phyloP scores from a whole-genome alignment of 441 rosid genomes.

The Populus tomentosa region DNA sequence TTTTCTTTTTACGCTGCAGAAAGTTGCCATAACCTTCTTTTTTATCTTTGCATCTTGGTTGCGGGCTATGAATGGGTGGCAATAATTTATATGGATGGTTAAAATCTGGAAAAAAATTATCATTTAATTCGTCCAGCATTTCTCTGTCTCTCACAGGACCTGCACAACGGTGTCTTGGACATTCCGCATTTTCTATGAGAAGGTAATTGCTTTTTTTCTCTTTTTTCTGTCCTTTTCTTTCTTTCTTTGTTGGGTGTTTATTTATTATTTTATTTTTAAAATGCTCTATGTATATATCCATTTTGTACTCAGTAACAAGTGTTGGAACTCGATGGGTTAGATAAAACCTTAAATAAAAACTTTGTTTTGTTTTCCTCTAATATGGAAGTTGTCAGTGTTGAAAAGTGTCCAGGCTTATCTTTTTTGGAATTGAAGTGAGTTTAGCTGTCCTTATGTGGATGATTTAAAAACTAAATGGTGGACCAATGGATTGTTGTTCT shows the following conservation, averaged over 20 bases:
- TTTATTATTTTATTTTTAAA: not conserved
- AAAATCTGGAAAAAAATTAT: not conserved
- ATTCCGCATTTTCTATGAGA: too few species aligned
- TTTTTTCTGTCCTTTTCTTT: too few species aligned
- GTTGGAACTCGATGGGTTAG: not conserved
- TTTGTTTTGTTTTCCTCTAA: not conserved
- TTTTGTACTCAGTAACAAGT: not conserved
- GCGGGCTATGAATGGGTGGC: not conserved
- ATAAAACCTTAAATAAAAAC: not conserved
- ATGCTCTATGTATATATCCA: not conserved
- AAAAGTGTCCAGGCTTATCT: not conserved
- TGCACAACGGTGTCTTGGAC: conserved; percentile 88
- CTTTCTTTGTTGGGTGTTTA: too few species aligned
- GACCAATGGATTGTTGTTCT: not conserved
- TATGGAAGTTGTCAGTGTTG: too few species aligned
- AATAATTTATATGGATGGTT: not conserved
- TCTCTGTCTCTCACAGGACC: conserved; percentile 48
- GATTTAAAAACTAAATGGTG: not conserved
- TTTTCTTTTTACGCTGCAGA: not conserved
- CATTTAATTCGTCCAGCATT: conserved; percentile 17
- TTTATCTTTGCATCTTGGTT: not conserved
- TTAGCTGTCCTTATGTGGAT: not conserved
- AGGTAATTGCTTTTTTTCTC: conserved; percentile 39
- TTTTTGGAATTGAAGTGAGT: not conserved
- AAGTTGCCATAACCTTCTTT: not conserved